These are phyloP conservation scores for Pharus latifolius DNA, from an alignment of 176 grass and related monocot species.

Conservation along the genomic window DNA sequence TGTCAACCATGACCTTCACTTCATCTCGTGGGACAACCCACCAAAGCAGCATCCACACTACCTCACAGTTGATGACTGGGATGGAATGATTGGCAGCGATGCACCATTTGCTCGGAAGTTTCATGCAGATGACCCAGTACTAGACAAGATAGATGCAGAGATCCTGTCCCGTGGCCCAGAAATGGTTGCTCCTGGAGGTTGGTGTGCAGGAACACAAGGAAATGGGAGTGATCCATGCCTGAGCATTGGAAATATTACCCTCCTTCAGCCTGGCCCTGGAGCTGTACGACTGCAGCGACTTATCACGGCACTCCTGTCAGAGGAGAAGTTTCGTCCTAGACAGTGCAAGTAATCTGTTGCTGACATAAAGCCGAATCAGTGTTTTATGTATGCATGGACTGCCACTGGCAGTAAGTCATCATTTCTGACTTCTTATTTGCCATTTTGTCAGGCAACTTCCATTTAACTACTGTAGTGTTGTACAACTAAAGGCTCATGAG, in stretches of 20 bases:
- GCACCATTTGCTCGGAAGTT: conserved; percentile 58
- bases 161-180: conserved; percentile 25
- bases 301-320: conserved; percentile 12
- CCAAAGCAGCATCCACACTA: conserved; percentile 64
- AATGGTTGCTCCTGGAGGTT: conserved; percentile 40
- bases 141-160: conserved; percentile 39
- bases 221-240: conserved; percentile 47
- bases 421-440: background rate
- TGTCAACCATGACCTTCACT: conserved; percentile 64
- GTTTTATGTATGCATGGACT: background rate
- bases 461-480: conserved; percentile 4
- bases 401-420: background rate
- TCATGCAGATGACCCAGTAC: conserved; percentile 30
- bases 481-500: background rate
- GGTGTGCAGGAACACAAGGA: conserved; percentile 28
- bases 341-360: conserved; percentile 40
- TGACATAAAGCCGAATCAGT: conserved; percentile 1
- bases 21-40: conserved; percentile 64
- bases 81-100: conserved; percentile 36
- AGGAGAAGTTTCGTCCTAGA: conserved; percentile 55
- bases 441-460: conserved; percentile 20
- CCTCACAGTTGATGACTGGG: conserved; percentile 22
- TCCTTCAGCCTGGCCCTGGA: conserved; percentile 29
- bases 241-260: conserved; percentile 17
- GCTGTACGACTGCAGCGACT: conserved; percentile 36